phyloP scores from a whole-genome alignment of 805 yeast species.

The Pichia deserticola region DNA sequence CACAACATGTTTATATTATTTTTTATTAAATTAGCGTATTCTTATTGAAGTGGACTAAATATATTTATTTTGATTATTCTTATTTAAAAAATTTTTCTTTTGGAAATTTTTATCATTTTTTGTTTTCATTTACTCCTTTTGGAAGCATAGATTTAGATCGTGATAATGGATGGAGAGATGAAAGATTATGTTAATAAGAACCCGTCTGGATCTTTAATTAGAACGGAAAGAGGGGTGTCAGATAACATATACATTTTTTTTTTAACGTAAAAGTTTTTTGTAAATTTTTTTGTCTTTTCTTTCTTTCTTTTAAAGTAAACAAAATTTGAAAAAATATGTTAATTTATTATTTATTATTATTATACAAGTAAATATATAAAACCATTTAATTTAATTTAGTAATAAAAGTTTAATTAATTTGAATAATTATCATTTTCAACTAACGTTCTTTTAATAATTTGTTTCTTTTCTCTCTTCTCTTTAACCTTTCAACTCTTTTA shows the following conservation, averaged over 20 bases:
- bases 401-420: too few relatives aligned
- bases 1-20: conserved; percentile 3
- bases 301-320: too few relatives aligned
- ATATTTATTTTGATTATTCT: background rate
- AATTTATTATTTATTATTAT: background rate
- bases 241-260: conserved; percentile 25
- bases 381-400: too few relatives aligned
- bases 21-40: conserved; percentile 4
- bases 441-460: conserved; percentile 83
- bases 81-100: background rate
- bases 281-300: too few relatives aligned
- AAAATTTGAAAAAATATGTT: background rate
- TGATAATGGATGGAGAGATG: conserved; percentile 29
- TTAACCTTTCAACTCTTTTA: conserved; percentile 83
- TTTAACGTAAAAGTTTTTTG: background rate
- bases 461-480: conserved; percentile 90
- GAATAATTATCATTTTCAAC: background rate
- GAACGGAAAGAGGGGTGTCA: conserved; percentile 32
- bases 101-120: background rate
- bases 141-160: conserved; percentile 20
- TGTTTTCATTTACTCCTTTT: conserved; percentile 3
- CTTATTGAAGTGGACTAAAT: conserved; percentile 5
- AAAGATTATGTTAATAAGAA: conserved; percentile 27
- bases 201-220: conserved; percentile 28
- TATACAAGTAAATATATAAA: background rate